Conservation (phyloP, 768 basidiomycete species). For the Suillus luteus region DNA sequence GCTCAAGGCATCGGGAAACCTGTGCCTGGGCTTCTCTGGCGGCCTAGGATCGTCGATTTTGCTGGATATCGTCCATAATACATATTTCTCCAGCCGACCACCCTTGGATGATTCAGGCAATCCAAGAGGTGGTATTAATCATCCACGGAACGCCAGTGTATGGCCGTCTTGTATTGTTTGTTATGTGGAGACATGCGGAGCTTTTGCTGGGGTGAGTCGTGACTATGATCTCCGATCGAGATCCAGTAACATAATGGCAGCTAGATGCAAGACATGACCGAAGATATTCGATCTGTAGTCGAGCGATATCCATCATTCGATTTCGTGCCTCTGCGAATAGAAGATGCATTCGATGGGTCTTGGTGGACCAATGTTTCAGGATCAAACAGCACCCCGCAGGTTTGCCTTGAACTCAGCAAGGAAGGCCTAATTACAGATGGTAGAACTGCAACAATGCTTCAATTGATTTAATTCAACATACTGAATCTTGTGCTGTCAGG, state of each 20-base stretch:
- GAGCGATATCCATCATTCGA: conserved; percentile 51
- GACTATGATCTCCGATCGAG: conserved; percentile 1
- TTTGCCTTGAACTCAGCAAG: conserved; percentile 51
- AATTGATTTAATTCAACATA: neutral
- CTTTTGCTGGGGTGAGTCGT: conserved; percentile 58
- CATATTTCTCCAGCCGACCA: conserved; percentile 47
- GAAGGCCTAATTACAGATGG: conserved; percentile 49
- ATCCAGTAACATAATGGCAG: conserved; percentile 16
- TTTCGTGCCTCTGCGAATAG: conserved; percentile 64
- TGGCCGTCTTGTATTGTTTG: conserved; percentile 67
- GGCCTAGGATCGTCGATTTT: conserved; percentile 76
- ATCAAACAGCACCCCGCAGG: conserved; percentile 21
- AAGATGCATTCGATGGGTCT: conserved; percentile 68
- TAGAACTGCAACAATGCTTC: conserved; percentile 9
- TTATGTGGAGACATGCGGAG: conserved; percentile 69
- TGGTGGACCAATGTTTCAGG: conserved; percentile 65
- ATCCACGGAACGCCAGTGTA: conserved; percentile 61
- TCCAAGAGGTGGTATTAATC: conserved; percentile 57
- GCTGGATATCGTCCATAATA: conserved; percentile 63
- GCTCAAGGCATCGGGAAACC: conserved; percentile 66
- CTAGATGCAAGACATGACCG: conserved; percentile 57
- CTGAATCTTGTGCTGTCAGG: conserved; percentile 22
- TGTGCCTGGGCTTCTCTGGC: conserved; percentile 76
- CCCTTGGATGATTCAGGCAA: conserved; percentile 32
- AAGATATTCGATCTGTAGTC: conserved; percentile 50